Percentiles rank a stretch among this genome's conserved stretches.
Conservation (phyloP, 2,329 filamentous ascomycete species). For the Penicillium corylophilum region DNA sequence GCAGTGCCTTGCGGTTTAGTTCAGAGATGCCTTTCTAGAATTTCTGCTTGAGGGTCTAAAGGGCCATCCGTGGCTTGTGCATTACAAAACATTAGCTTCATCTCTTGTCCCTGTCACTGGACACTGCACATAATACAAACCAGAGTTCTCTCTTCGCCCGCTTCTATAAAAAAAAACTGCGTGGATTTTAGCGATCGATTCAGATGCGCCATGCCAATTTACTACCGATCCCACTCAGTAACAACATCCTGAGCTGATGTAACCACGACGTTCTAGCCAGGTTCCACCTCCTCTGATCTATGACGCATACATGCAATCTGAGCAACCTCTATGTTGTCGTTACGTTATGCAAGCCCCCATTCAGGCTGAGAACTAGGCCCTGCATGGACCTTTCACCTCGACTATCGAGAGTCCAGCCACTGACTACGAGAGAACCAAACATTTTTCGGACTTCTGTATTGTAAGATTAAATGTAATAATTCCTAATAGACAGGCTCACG, state of each 20-base stretch:
- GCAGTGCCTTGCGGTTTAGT: constrained; percentile 41
- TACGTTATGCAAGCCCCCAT: neutral
- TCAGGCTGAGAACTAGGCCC: neutral
- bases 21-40: constrained; percentile 34
- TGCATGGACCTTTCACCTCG: neutral
- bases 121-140: neutral
- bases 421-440: neutral
- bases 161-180: neutral
- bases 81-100: neutral
- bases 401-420: neutral
- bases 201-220: neutral
- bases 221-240: neutral
- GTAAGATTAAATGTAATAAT: neutral
- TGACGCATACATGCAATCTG: neutral
- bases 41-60: neutral
- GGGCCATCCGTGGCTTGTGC: neutral
- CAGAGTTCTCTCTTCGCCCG: neutral
- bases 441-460: neutral
- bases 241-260: neutral
- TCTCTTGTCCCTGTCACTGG: neutral
- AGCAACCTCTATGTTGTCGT: neutral
- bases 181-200: neutral
- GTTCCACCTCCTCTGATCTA: neutral
- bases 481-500: neutral
- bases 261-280: neutral